Percentiles rank a stretch among this genome's conserved stretches.
Evolutionary conservation across 2,329 filamentous ascomycete genomes (phyloP).

Genomic region (Aspergillus fumigatiaffinis): DNA sequence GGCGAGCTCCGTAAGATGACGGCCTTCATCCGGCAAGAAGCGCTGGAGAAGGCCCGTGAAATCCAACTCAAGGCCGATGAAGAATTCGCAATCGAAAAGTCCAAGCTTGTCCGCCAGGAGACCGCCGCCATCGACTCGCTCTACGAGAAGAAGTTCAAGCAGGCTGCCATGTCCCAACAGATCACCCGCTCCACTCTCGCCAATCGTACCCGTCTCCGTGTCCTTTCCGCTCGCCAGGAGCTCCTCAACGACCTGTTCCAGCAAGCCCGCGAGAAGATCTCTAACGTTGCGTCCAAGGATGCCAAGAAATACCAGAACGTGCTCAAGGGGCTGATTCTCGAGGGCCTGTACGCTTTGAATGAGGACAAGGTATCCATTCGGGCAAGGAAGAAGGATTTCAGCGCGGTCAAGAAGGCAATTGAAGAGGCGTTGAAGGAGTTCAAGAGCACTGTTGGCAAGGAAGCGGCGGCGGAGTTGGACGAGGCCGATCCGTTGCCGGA

Average conservation of each 20-base stretch:
- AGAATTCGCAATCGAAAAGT: conserved; percentile 98
- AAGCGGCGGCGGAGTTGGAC: conserved; percentile 67
- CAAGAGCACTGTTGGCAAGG: conserved; percentile 70
- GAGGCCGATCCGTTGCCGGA: conserved; percentile 76
- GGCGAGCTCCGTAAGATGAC: conserved; percentile 99
- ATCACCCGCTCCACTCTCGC: conserved; percentile 93
- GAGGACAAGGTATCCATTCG: conserved; percentile 74
- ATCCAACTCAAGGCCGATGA: conserved; percentile 98
- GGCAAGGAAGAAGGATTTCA: conserved; percentile 75
- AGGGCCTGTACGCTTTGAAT: conserved; percentile 83
- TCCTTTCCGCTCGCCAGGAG: conserved; percentile 83
- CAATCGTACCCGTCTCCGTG: conserved; percentile 91
- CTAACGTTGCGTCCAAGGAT: conserved; percentile 53
- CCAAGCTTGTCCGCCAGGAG: conserved; percentile 95
- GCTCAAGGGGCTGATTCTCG: conserved; percentile 76
- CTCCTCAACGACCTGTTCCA: conserved; percentile 89
- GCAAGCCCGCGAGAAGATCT: conserved; percentile 68
- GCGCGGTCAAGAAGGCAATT: conserved; percentile 71
- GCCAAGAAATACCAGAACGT: conserved; percentile 65
- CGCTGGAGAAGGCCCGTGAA: conserved; percentile 92
- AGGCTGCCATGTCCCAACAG: conserved; percentile 96
- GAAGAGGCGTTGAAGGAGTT: conserved; percentile 75
- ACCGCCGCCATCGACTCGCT: conserved; percentile 84
- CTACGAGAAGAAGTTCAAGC: conserved; percentile 99
- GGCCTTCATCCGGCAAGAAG: conserved; percentile 98